Percentiles rank a stretch among this genome's conserved stretches.
Conservation (phyloP, 2,329 filamentous ascomycete species). For the Sordariomycetes sp. region DNA sequence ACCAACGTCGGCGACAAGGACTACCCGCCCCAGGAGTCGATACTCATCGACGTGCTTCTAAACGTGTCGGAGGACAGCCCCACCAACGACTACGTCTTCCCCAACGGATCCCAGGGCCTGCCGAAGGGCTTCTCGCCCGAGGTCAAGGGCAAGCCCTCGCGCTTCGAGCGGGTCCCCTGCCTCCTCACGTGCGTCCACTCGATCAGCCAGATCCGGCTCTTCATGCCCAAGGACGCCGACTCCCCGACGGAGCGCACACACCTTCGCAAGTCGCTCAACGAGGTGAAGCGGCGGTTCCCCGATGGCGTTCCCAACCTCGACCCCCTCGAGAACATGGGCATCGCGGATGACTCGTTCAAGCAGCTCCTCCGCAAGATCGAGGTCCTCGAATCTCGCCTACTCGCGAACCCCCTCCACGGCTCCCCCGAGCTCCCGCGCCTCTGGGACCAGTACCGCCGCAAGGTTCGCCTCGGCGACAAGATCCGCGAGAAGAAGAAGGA, state of each 20-base stretch:
- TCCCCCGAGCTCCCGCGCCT: constrained; percentile 73
- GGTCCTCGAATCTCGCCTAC: constrained; percentile 78
- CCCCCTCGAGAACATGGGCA: constrained; percentile 92
- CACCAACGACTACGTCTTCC: constrained; percentile 23
- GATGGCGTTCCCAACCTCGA: constrained; percentile 84
- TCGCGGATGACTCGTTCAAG: constrained; percentile 86
- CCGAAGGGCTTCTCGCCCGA: constrained; percentile 52
- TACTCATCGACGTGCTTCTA: constrained; percentile 73
- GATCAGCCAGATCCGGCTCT: constrained; percentile 72
- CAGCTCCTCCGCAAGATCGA: constrained; percentile 92
- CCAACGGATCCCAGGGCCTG: constrained; percentile 21
- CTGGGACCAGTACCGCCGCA: constrained; percentile 76
- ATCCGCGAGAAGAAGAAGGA: constrained; percentile 84
- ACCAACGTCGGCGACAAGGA: constrained; percentile 54
- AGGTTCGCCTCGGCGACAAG: constrained; percentile 61
- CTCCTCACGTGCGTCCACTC: constrained; percentile 74
- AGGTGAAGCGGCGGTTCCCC: constrained; percentile 78
- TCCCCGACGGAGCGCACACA: constrained; percentile 5
- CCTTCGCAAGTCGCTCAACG: constrained; percentile 52
- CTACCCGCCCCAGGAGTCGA: constrained; percentile 60
- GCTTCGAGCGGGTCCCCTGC: constrained; percentile 75
- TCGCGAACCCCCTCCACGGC: constrained; percentile 84
- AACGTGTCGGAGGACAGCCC: constrained; percentile 35
- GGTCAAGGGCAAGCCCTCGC: constrained; percentile 49
- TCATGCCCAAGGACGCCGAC: constrained; percentile 60